Conservation (phyloP, 2,329 filamentous ascomycete species). For the Grosmannia penicillata region DNA sequence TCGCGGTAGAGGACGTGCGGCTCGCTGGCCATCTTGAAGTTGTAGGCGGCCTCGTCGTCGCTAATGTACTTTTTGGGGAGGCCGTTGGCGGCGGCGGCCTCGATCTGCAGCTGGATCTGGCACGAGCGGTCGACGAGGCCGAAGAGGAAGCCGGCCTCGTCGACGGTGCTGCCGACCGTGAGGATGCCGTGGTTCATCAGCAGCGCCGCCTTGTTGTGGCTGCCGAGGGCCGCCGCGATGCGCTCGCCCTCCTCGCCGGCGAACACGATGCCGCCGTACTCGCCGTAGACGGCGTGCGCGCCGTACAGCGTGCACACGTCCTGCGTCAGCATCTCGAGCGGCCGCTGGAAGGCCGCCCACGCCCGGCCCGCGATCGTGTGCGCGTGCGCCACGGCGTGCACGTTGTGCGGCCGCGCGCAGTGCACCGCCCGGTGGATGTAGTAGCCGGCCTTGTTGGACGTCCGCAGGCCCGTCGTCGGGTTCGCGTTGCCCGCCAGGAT, state of each 20-base stretch:
- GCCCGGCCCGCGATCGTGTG: conserved; percentile 53
- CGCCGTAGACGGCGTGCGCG: conserved; percentile 43
- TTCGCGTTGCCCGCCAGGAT: conserved; percentile 46
- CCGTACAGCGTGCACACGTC: conserved; percentile 52
- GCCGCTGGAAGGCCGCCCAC: conserved; percentile 49
- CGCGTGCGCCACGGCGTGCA: conserved; percentile 53
- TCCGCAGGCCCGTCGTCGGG: conserved; percentile 15
- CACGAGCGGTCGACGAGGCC: conserved; percentile 54
- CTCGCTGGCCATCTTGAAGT: conserved; percentile 29
- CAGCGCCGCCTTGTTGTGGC: conserved; percentile 43
- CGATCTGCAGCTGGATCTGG: conserved; percentile 50
- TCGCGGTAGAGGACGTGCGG: conserved; percentile 29
- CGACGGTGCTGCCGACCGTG: conserved; percentile 56
- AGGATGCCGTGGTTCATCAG: conserved; percentile 59
- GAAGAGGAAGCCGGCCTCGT: conserved; percentile 60
- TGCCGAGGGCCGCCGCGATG: conserved; percentile 48
- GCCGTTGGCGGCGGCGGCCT: conserved; percentile 41
- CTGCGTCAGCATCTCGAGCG: conserved; percentile 57
- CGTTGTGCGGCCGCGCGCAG: conserved; percentile 44
- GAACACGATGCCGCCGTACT: conserved; percentile 41
- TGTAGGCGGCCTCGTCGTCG: conserved; percentile 25
- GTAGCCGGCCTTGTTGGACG: conserved; percentile 54
- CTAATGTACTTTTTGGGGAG: conserved; percentile 24
- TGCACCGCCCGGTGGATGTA: conserved; percentile 56
- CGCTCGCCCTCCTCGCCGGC: conserved; percentile 48